Conservation (phyloP, 2,329 filamentous ascomycete genomes). For the Fusarium sp. region DNA sequence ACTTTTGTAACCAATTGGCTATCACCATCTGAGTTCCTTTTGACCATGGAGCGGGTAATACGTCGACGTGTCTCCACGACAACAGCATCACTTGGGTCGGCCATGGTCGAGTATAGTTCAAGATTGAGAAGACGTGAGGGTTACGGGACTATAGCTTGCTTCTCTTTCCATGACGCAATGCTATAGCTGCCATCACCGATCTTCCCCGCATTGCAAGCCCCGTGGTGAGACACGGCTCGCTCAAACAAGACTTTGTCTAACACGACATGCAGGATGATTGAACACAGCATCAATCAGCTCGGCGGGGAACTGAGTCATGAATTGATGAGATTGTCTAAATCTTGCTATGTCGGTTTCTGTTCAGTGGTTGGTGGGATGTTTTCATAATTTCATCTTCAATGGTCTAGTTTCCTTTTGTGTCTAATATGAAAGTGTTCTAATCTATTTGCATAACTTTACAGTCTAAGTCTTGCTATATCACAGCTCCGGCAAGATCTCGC, state of each 20-base stretch:
- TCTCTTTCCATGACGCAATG: background rate
- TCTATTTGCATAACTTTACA: too few relatives aligned
- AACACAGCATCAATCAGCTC: background rate
- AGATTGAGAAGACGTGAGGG: background rate
- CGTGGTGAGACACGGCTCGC: background rate
- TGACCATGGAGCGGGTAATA: constrained; percentile 24
- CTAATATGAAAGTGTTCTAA: background rate
- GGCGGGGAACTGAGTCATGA: background rate
- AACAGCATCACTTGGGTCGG: background rate
- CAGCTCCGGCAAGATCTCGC: too few relatives aligned
- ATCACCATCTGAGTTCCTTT: background rate
- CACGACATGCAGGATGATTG: background rate
- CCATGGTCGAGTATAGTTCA: background rate
- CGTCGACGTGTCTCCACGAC: background rate
- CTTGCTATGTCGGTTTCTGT: too few relatives aligned
- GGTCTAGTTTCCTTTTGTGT: too few relatives aligned
- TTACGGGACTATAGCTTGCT: background rate
- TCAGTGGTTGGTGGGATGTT: too few relatives aligned
- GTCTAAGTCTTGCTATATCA: too few relatives aligned
- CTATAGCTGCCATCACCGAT: background rate
- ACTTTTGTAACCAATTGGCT: background rate
- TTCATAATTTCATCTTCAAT: too few relatives aligned
- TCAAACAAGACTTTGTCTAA: background rate
- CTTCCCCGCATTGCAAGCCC: too few relatives aligned
- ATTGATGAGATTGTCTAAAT: too few relatives aligned